Evolutionary conservation across 495 filamentous ascomycete genomes (phyloP).

Genomic region (Aspergillus nanangensis): DNA sequence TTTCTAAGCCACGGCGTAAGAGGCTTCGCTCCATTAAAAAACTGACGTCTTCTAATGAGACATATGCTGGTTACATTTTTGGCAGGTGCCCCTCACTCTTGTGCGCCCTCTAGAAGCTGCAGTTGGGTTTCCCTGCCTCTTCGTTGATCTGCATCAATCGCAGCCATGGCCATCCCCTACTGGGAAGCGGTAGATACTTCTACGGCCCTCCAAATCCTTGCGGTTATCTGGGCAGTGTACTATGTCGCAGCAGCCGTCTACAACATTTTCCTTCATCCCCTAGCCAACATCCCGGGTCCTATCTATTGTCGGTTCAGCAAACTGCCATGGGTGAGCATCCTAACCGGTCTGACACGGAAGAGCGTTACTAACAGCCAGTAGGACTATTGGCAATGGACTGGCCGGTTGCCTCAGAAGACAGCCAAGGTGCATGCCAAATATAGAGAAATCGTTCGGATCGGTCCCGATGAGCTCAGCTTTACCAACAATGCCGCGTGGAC

Average conservation of each 20-base stretch:
- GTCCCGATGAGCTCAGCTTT: constrained; percentile 3
- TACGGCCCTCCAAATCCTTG: background rate
- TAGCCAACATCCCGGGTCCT: background rate
- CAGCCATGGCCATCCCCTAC: background rate
- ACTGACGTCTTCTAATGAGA: too few relatives aligned
- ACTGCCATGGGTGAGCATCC: background rate
- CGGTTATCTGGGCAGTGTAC: background rate
- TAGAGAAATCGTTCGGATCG: background rate
- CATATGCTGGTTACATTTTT: too few relatives aligned
- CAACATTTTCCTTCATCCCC: background rate
- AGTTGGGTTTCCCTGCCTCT: too few relatives aligned
- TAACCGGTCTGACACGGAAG: too few relatives aligned
- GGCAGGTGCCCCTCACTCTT: too few relatives aligned
- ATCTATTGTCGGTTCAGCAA: background rate
- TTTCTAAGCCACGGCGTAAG: too few relatives aligned
- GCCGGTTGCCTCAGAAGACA: constrained; percentile 1
- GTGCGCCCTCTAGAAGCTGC: too few relatives aligned
- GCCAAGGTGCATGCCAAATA: constrained; percentile 1
- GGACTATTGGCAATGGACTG: constrained; percentile 5
- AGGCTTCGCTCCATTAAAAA: too few relatives aligned
- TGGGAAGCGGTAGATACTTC: background rate
- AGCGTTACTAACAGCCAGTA: too few relatives aligned
- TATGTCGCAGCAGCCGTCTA: background rate
- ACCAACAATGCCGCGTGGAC: background rate
- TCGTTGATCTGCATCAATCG: background rate